Conservation (phyloP, 208 protist species). For the Crithidia expoeki region DNA sequence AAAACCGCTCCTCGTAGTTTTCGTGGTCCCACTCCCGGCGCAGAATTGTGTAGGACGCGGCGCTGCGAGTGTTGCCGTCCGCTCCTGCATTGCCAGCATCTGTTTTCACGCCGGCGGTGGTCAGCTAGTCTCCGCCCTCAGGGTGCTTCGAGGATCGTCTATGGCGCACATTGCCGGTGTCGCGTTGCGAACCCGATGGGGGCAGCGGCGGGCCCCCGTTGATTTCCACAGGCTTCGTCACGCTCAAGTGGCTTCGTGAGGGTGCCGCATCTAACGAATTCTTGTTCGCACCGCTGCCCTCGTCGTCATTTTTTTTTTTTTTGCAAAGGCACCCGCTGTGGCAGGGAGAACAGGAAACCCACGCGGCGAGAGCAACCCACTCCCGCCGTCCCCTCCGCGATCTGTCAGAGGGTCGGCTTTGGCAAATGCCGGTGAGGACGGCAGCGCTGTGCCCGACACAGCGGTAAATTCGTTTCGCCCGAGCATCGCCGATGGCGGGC, state of each 20-base stretch:
- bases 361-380: no score
- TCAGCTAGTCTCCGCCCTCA: no score
- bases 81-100: not conserved
- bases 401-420: not conserved
- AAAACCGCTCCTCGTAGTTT: slow-evolving; percentile 48
- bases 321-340: no score
- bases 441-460: not conserved
- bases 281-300: not conserved
- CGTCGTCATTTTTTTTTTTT: no score
- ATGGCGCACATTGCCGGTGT: not conserved
- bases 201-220: not conserved
- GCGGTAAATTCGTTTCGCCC: not conserved
- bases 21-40: slow-evolving; percentile 51
- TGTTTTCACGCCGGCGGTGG: not conserved
- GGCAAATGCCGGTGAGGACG: not conserved
- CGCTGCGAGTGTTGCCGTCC: slow-evolving; percentile 13
- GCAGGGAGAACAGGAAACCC: no score
- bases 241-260: not conserved
- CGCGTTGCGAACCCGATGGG: not conserved
- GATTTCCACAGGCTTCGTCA: not conserved
- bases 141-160: not conserved
- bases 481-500: not conserved
- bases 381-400: not conserved
- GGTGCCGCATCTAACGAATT: not conserved
- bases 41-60: slow-evolving; percentile 43